Evolutionary conservation across 331 rosid species (phyloP).

Genomic region (Quercus lobata): DNA sequence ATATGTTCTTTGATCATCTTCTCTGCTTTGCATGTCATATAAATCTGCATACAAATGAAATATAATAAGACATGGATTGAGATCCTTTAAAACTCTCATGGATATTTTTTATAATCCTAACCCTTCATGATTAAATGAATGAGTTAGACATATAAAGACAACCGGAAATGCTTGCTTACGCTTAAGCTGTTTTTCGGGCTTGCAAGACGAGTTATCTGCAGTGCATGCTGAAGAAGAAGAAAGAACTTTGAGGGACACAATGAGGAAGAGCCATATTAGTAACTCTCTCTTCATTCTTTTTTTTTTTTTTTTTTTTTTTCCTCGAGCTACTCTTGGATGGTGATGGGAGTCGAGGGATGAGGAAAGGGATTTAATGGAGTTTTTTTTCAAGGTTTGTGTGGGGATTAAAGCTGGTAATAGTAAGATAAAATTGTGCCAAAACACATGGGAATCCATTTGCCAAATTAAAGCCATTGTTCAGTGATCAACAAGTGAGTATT

Average conservation of each 20-base stretch:
- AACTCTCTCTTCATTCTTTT: slow-evolving; percentile 12
- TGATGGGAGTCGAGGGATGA: background rate
- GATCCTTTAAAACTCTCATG: no score
- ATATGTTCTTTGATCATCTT: slow-evolving; percentile 12
- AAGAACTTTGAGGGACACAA: slow-evolving; percentile 27
- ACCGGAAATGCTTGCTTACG: slow-evolving; percentile 27
- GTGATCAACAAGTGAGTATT: background rate
- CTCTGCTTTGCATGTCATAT: slow-evolving; percentile 15
- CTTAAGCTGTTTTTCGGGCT: slow-evolving; percentile 17
- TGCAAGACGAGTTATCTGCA: slow-evolving; percentile 6
- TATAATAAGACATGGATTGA: background rate
- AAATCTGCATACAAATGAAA: slow-evolving; percentile 23
- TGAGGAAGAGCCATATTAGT: slow-evolving; percentile 17
- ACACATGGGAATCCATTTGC: background rate
- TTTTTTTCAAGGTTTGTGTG: no score
- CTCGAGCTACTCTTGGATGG: background rate
- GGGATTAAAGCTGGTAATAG: background rate
- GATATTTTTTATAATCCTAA: no score
- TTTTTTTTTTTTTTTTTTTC: background rate
- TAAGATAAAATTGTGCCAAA: background rate
- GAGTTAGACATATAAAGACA: background rate
- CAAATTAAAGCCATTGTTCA: no score
- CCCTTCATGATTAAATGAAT: background rate
- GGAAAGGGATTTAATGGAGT: background rate
- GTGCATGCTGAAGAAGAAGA: slow-evolving; percentile 12